Percentiles rank a stretch among this genome's conserved stretches.
These are phyloP conservation scores for Acer negundo DNA, from an alignment of 345 rosid species.

Conservation along the genomic window DNA sequence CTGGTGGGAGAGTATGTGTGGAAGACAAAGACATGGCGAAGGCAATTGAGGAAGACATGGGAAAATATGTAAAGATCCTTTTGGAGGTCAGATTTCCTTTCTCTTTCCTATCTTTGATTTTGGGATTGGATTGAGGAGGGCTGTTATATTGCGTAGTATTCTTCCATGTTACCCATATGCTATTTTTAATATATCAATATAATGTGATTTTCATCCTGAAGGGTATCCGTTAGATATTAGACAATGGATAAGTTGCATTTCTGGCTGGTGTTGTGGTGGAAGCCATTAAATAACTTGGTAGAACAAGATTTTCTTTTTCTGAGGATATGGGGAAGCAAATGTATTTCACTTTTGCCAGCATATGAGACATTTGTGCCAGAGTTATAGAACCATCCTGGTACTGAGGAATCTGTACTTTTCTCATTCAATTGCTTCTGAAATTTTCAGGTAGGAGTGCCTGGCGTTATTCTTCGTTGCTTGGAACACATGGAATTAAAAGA, in stretches of 20 bases:
- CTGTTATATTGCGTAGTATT: not conserved
- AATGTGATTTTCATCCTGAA: not conserved
- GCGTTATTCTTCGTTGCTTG: conserved; percentile 66
- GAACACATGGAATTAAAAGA: conserved; percentile 82
- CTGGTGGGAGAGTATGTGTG: conserved; percentile 71
- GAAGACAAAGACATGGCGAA: conserved; percentile 79
- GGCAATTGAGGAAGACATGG: conserved; percentile 91
- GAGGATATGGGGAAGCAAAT: not conserved
- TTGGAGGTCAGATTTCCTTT: conserved; percentile 61
- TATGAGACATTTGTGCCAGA: conserved; percentile 2
- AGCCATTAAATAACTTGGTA: not conserved
- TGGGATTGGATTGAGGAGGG: not conserved
- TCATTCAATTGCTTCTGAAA: conserved; percentile 26
- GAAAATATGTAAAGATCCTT: conserved; percentile 74
- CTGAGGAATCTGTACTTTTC: conserved; percentile 10
- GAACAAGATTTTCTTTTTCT: not conserved
- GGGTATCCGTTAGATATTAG: not conserved
- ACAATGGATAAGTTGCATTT: not conserved
- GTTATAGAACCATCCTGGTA: not conserved
- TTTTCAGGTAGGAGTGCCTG: conserved; percentile 80
- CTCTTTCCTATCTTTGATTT: not conserved
- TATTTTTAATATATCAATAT: not conserved
- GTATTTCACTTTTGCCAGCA: conserved; percentile 2
- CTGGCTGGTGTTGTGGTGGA: not conserved
- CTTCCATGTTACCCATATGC: too few species aligned